These are phyloP conservation scores for Fusarium sacchari DNA, from an alignment of 2,329 filamentous ascomycete species.

Conservation along the genomic window DNA sequence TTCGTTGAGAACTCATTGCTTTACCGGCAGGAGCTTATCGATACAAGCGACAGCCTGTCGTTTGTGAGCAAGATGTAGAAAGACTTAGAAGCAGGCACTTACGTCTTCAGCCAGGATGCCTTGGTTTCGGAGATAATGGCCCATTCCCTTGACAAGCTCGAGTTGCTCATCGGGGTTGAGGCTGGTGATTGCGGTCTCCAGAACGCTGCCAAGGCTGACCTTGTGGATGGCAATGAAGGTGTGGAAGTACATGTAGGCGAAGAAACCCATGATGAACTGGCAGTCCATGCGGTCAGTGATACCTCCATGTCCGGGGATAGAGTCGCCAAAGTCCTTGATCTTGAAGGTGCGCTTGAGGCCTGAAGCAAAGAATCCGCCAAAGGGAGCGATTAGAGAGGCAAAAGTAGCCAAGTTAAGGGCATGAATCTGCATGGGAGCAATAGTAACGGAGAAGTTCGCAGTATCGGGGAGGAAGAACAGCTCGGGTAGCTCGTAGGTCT, in stretches of 20 bases:
- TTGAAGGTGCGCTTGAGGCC: slow-evolving; percentile 99
- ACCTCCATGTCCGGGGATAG: slow-evolving; percentile 95
- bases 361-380: slow-evolving; percentile 97
- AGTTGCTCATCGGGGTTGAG: slow-evolving; percentile 88
- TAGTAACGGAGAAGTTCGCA: slow-evolving; percentile 71
- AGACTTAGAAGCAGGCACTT: slow-evolving; percentile 17
- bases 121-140: slow-evolving; percentile 72
- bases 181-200: slow-evolving; percentile 93
- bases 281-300: slow-evolving; percentile 99
- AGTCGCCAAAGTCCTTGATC: slow-evolving; percentile 99
- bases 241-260: slow-evolving; percentile 98
- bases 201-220: slow-evolving; percentile 83
- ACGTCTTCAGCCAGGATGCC: slow-evolving; percentile 54
- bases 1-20: slow-evolving; percentile 30
- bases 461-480: slow-evolving; percentile 75
- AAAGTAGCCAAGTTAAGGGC: slow-evolving; percentile 91
- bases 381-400: slow-evolving; percentile 94
- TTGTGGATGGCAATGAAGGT: slow-evolving; percentile 94
- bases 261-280: slow-evolving; percentile 99
- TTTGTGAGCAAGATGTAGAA: slow-evolving; percentile 2
- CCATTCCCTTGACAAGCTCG: slow-evolving; percentile 75
- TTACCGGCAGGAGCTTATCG: slow-evolving; percentile 38
- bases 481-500: slow-evolving; percentile 76
- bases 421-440: slow-evolving; percentile 93
- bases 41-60: slow-evolving; percentile 42